Base-by-base conservation (phyloP, 176 grass and related monocot species). In the Zea mays region DNA sequence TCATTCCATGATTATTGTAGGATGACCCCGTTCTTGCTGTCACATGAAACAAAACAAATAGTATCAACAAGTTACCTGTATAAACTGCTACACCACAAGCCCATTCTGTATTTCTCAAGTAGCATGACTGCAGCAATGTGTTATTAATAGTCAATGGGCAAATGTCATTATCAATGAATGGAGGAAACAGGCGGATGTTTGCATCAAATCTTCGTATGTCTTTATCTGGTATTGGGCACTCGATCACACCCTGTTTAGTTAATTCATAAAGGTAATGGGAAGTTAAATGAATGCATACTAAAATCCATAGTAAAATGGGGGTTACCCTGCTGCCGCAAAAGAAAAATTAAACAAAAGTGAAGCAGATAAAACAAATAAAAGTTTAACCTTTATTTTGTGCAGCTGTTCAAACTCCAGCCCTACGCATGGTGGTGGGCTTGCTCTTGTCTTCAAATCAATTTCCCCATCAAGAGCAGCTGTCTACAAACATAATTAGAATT, bases 131-230 rank as follows among this genome's bases (percentile, higher is more conserved):
- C 63, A 97, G 66, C 79, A 97, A 79, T 69, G 94, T 94, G 82
- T 97, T 97, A 83, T 90, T 90, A 82, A 97, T 97, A 59, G 84
- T 94, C 71, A 97, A 73, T 52, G 94, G 94, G 71, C 83, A 97
- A 77, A 86, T 79, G 44, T 92, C 91, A 14, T 97, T 97, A 85
- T 97, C 91, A 67, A 94, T 90, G 85, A 97, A 97, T 81, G 94
- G 94, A 88, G 94, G 94, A 82, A 97, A 97, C 71, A 97, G 66
- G 27, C 91, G 92, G 79, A 97, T 88, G 64, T 97, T 97, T 90
- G 89, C 91, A 88, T 94, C 94, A 33, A 97, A 97, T 97, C 94
- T 90, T 82, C 94, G 86, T 38, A 97, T 97, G 79, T 97, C 94
- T 82, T 92, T 97, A 83, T 97, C 94, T 38, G 94, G 94, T 49